phyloP scores from a whole-genome alignment of 352 stramenopile species.

The Globisporangium paddicum region DNA sequence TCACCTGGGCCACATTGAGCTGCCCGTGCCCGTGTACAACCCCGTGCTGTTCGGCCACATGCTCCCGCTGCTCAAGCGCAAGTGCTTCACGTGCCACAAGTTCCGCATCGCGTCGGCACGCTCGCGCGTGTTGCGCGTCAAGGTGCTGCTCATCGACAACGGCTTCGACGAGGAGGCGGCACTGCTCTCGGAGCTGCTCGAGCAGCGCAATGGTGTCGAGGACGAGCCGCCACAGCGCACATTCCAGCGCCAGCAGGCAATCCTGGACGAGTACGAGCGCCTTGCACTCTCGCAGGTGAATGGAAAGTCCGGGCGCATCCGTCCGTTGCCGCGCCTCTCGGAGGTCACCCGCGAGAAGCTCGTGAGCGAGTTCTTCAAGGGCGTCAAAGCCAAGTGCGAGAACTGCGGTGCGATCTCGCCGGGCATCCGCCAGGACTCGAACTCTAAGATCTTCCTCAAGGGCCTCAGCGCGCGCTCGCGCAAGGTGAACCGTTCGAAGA shows the following conservation, averaged over 20 bases:
- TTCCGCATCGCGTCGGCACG: conserved; percentile 81
- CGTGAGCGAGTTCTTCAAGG: conserved; percentile 88
- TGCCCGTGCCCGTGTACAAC: conserved; percentile 98
- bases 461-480: conserved; percentile 71
- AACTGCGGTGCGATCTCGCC: conserved; percentile 96
- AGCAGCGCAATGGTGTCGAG: conserved; percentile 85
- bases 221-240: conserved; percentile 69
- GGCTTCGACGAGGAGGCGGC: conserved; percentile 82
- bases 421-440: conserved; percentile 95
- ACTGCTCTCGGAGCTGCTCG: conserved; percentile 70
- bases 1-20: conserved; percentile 98
- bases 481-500: conserved; percentile 81
- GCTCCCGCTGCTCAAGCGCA: conserved; percentile 95
- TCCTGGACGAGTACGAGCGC: conserved; percentile 88
- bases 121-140: conserved; percentile 82
- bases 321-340: conserved; percentile 50
- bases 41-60: conserved; percentile 95
- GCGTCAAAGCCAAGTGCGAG: conserved; percentile 93
- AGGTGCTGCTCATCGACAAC: conserved; percentile 91
- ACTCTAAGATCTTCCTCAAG: conserved; percentile 98
- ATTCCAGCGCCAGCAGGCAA: conserved; percentile 77
- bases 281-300: conserved; percentile 59
- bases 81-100: conserved; percentile 99
- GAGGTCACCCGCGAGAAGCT: conserved; percentile 82
- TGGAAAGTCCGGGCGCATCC: conserved; percentile 23